Base-by-base conservation (phyloP, 495 filamentous ascomycete genomes). In the Clohesyomyces aquaticus region DNA sequence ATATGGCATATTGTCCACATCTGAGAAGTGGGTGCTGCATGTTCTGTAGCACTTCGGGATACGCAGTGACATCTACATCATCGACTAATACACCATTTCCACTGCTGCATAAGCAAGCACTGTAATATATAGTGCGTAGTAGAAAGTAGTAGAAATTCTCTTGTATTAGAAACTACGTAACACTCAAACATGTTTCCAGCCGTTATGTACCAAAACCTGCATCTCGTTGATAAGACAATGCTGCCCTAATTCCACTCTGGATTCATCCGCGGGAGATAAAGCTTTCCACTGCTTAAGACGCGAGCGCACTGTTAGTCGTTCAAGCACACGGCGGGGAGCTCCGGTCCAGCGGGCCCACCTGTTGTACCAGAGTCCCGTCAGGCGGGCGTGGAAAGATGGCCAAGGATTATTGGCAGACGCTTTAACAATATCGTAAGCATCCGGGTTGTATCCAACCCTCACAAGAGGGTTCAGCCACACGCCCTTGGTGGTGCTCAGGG, bases 151-250 rank as follows among this genome's bases (percentile, higher is more conserved):
- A n/a, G n/a, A n/a, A n/a, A n/a, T n/a, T n/a, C n/a, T n/a, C n/a
- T n/a, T n/a, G n/a, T n/a, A n/a, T n/a, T n/a, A n/a, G n/a, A n/a
- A n/a, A n/a, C n/a, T n/a, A n/a, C n/a, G n/a, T n/a, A n/a, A 38
- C 32, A 38, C 6, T 72, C 74, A 91, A 47, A 91, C 77, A 81
- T 93, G 90, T 55, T 79, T 81, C 90, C 89, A 94, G 18, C 90
- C 90, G 72, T 88, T 88, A 50, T 79, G 65, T 68, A 83, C 81
- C 62, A 93, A 76, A 38, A 94, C 82, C 73, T 94, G 90, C 90
- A 93, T 93, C 77, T 92, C 89, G 75, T 93, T 86, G 52, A 93
- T 83, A 56, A 92, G 76, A 71, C 90, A 94, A 50, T 82, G 80
- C 46, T 77, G 76, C n/a, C 83, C 87, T 0, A 72, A 78, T 63